Conservation (phyloP, 202 grass and related monocot species). For the Panicum hallii region DNA sequence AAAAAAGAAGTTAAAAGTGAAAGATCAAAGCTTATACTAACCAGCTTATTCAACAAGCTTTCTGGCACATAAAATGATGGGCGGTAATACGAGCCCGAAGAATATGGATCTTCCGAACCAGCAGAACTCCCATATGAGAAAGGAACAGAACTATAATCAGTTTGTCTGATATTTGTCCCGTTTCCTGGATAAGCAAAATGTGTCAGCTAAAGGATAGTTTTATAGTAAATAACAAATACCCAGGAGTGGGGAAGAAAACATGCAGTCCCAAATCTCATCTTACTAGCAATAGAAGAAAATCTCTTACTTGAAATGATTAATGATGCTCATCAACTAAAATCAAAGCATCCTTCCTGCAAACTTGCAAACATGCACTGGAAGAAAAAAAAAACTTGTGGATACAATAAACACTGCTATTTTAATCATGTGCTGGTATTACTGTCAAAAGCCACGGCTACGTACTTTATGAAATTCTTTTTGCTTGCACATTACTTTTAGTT, state of each 20-base stretch:
- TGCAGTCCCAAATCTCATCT: conserved; percentile 30
- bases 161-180: conserved; percentile 32
- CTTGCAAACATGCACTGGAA: conserved; percentile 52
- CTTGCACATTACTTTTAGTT: neutral
- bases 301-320: conserved; percentile 74
- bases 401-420: conserved; percentile 39
- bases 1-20: conserved; percentile 38
- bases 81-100: conserved; percentile 48
- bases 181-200: conserved; percentile 56
- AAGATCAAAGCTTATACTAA: conserved; percentile 60
- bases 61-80: conserved; percentile 86
- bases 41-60: conserved; percentile 77
- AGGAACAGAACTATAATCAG: conserved; percentile 64
- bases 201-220: conserved; percentile 38
- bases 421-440: conserved; percentile 1
- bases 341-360: conserved; percentile 79
- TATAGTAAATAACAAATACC: conserved; percentile 28
- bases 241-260: conserved; percentile 12
- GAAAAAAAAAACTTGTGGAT: conserved; percentile 15
- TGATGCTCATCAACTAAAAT: conserved; percentile 79
- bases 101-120: conserved; percentile 52
- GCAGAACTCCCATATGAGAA: conserved; percentile 74
- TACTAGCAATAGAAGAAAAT: conserved; percentile 26
- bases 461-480: neutral
- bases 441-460: neutral